phyloP scores from a whole-genome alignment of 495 filamentous ascomycete species.

The Hyaloscypha hepaticicola region DNA sequence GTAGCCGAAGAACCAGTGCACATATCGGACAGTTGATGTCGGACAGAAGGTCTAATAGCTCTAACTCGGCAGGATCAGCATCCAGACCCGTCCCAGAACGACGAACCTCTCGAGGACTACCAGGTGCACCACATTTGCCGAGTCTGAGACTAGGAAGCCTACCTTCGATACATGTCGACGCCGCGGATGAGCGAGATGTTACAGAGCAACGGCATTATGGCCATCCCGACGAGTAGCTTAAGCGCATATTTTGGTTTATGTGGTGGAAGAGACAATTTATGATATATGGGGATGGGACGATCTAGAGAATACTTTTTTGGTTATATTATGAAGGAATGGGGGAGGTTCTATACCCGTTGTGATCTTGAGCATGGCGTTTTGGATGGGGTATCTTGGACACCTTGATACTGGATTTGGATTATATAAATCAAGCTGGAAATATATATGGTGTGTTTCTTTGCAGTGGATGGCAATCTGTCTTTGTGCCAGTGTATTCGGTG shows the following conservation, averaged over 20 bases:
- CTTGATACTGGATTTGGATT: not conserved
- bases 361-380: not conserved
- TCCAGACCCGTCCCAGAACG: constrained; percentile 2
- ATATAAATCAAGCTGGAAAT: not conserved
- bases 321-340: not conserved
- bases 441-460: not conserved
- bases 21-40: constrained; percentile 23
- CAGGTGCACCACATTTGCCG: constrained; percentile 41
- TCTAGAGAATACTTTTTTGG: not conserved
- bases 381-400: not conserved
- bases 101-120: constrained; percentile 35
- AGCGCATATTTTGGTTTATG: constrained; percentile 6
- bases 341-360: constrained; percentile 6
- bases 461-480: not conserved
- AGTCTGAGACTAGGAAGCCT: constrained; percentile 44
- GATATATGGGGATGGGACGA: not conserved
- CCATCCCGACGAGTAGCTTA: not conserved
- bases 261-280: constrained; percentile 9
- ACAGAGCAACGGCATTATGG: not conserved
- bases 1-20: constrained; percentile 15
- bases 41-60: constrained; percentile 14
- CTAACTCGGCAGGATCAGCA: constrained; percentile 4
- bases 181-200: constrained; percentile 28
- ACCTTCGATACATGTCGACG: constrained; percentile 53
- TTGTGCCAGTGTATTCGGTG: too few species aligned